Base-by-base conservation (phyloP, 345 rosid genomes). In the Cochlearia excelsa region DNA sequence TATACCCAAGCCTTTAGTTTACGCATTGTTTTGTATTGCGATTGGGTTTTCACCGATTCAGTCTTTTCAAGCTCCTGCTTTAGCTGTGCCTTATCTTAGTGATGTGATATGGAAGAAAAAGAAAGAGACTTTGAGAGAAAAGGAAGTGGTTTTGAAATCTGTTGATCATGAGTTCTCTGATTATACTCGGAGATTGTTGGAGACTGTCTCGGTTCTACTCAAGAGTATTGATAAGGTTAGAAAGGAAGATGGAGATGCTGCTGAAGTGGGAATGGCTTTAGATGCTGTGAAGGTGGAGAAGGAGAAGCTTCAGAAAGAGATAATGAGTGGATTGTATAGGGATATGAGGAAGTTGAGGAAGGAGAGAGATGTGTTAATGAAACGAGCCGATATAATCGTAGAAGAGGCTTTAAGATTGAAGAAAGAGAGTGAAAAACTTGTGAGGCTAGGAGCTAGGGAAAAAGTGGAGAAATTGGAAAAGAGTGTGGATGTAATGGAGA, bases 1-100 rank as follows among this genome's bases (percentile, higher is more conserved):
- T 35, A 48, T 80, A 26, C 63, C 79, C 0, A 82, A 74, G 75
- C 74, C 78, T 38, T 43, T 86, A 48, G 81, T 69, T 8, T 83
- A 68, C 67, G 72, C 78, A 9, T 69, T 87, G 66, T 64, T 81
- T 71, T 87, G 83, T 68, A 55, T 87, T 59, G 91, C 88, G 51
- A 59, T 80, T 41, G 92, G 94, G 52, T 75, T 87, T 61, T 65
- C 72, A 7, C 84, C 86, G 30, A 33, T 81, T 75, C 63, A 68
- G 26, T 47, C 69, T 34, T 62, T 78, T 62, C 83, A 77, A 45
- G 72, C 73, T 45, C 73, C 73, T 26, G 96, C 96, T 42, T 54
- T 76, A 55, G 90, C 87, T 39, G 72, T 83, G 3, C 76, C 77
- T 1, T 74, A 57, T 1, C 76, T 70, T 11, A 66, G 77, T 61